Percentiles rank a stretch among this genome's conserved stretches.
Conservation (phyloP, 2,329 filamentous ascomycete species). For the Graphiopsis chlorocephala region DNA sequence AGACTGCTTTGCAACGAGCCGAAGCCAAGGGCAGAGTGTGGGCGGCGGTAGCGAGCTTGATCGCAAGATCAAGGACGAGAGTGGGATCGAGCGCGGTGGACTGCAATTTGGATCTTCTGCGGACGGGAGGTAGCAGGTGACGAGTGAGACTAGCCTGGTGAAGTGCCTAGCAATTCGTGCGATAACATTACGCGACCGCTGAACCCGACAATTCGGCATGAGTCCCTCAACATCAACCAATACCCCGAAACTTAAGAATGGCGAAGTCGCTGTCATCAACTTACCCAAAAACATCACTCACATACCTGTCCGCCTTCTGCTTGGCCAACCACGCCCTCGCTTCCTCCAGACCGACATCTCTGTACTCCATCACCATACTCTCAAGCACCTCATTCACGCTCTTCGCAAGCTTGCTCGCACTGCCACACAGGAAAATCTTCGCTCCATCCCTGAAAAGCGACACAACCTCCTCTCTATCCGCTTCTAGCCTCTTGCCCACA, state of each 20-base stretch:
- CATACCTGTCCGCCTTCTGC: constrained; percentile 47
- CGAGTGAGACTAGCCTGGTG: background rate
- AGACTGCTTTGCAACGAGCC: background rate
- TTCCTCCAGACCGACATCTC: constrained; percentile 34
- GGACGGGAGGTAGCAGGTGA: background rate
- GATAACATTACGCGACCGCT: no score
- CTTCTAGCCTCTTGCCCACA: constrained; percentile 51
- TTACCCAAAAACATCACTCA: constrained; percentile 24
- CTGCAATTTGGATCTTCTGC: background rate
- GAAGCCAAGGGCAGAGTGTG: background rate
- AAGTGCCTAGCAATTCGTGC: background rate
- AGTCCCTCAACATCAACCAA: background rate
- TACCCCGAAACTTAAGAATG: background rate
- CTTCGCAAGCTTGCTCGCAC: constrained; percentile 42
- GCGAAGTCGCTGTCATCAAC: background rate
- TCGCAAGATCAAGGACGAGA: background rate
- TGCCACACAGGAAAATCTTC: constrained; percentile 64
- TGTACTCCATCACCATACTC: constrained; percentile 42
- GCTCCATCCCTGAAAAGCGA: constrained; percentile 49
- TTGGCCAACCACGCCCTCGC: constrained; percentile 46
- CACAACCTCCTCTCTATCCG: constrained; percentile 44
- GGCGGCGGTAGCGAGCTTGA: background rate
- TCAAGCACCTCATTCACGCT: constrained; percentile 41
- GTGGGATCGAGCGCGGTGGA: background rate
- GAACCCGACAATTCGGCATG: background rate